Percentiles rank a stretch among this genome's conserved stretches.
Conservation (phyloP, 768 basidiomycete genomes). For the Sarcomyxa edulis region DNA sequence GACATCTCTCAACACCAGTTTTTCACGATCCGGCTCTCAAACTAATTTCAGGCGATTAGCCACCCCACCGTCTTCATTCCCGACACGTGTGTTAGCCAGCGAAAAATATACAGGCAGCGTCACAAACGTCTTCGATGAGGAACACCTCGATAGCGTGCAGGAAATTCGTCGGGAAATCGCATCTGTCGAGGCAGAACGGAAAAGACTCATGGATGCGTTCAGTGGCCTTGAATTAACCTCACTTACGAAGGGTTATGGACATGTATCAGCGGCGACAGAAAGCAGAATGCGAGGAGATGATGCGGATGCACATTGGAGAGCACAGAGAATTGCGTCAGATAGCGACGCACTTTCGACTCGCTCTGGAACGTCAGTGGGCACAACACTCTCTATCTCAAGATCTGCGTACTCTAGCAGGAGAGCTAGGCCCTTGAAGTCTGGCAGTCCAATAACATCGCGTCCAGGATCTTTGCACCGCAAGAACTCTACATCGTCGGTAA, state of each 20-base stretch:
- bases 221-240: slow-evolving; percentile 58
- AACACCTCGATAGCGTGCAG: slow-evolving; percentile 43
- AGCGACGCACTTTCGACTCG: slow-evolving; percentile 36
- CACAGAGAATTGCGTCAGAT: slow-evolving; percentile 14
- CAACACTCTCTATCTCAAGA: slow-evolving; percentile 35
- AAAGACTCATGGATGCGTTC: slow-evolving; percentile 62
- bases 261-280: slow-evolving; percentile 28
- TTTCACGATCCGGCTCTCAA: slow-evolving; percentile 7
- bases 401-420: slow-evolving; percentile 28
- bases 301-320: slow-evolving; percentile 15
- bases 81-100: slow-evolving; percentile 14
- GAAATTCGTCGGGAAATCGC: slow-evolving; percentile 59
- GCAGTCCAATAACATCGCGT: slow-evolving; percentile 19
- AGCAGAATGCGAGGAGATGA: slow-evolving; percentile 20
- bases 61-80: slow-evolving; percentile 18
- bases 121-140: slow-evolving; percentile 46
- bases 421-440: slow-evolving; percentile 18
- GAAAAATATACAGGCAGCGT: slow-evolving; percentile 12
- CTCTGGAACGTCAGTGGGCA: slow-evolving; percentile 36
- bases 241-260: too few relatives aligned
- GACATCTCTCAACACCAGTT: slow-evolving; percentile 6
- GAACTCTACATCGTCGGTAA: slow-evolving; percentile 47
- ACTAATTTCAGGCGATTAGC: slow-evolving; percentile 7
- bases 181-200: slow-evolving; percentile 58
- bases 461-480: slow-evolving; percentile 34